Evolutionary conservation across 2,329 filamentous ascomycete species (phyloP), one percentile per base, ranked within the genome.

Genomic region (Alternaria sp.): DNA sequence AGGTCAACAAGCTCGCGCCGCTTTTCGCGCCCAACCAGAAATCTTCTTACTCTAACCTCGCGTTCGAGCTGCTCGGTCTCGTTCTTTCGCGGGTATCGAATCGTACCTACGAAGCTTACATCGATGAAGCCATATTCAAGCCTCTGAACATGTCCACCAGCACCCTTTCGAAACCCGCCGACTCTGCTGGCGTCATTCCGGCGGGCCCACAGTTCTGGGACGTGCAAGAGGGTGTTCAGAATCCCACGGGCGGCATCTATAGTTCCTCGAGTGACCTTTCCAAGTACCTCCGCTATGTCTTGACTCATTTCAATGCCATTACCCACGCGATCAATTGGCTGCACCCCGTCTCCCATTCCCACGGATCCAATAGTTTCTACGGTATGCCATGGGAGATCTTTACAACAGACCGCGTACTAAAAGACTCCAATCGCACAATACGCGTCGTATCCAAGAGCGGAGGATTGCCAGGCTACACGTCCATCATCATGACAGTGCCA

Each of bases 321-420:
- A 79, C 77, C 0, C 77, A 72, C 4, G 77, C 79, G 0, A 44
- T 81, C 8, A 83, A 83, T 57, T 84, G 82, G 82, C 62, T 82
- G 11, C 62, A 80, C 41, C 81, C 81, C 0, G 75, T 71, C 1
- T 81, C 79, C 3, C 79, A 74, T 40, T 63, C 73, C 0, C 71
- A 70, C 2, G 79, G 79, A 0, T 52, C 79, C 14, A 63, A 78
- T 27, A 77, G 71, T 0, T 82, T 80, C 58, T 83, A 83, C 57
- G 82, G 82, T 4, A 80, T 81, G 72, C 82, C 82, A 0, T 85
- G 81, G 79, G 82, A 84, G 65, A 83, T 82, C 0, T 80, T 80
- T 43, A 78, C 81, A 0, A 81, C 78, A 2, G 75, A 80, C 40
- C 71, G 72, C 5, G 74, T 82, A 16, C 69, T 84, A 1, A 51